phyloP scores from a whole-genome alignment of 202 grass and related monocot species.

The Cymbopogon flexuosus region DNA sequence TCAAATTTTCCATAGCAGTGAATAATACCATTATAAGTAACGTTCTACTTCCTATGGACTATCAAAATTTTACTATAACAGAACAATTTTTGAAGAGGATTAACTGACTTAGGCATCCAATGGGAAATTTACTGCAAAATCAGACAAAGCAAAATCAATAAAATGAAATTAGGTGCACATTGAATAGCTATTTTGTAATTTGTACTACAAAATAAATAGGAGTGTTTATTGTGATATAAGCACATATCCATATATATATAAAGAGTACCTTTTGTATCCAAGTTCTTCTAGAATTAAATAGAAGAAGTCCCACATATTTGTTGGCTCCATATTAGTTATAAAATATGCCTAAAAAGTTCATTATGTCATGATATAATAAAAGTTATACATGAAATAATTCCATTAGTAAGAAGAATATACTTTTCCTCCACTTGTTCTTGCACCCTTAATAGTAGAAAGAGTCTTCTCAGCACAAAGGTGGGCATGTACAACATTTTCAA shows the following conservation, averaged over 20 bases:
- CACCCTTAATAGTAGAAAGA: slow-evolving; percentile 37
- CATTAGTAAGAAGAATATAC: slow-evolving; percentile 12
- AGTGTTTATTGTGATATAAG: not conserved
- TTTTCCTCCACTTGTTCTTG: slow-evolving; percentile 49
- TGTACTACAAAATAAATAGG: too few relatives aligned
- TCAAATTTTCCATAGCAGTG: too few relatives aligned
- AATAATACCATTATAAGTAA: too few relatives aligned
- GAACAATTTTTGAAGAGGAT: too few relatives aligned
- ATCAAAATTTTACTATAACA: too few relatives aligned
- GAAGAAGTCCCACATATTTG: slow-evolving; percentile 23
- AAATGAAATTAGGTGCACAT: too few relatives aligned
- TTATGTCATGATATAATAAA: not conserved
- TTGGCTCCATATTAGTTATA: slow-evolving; percentile 71
- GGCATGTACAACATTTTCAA: slow-evolving; percentile 72
- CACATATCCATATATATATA: not conserved
- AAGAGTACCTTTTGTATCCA: slow-evolving; percentile 57
- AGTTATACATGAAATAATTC: not conserved
- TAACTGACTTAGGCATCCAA: too few relatives aligned
- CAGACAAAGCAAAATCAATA: not conserved
- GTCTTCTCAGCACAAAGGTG: slow-evolving; percentile 72
- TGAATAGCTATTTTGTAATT: too few relatives aligned
- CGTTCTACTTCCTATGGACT: too few relatives aligned
- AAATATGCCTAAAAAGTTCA: slow-evolving; percentile 50
- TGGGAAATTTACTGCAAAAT: too few relatives aligned
- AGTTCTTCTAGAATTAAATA: slow-evolving; percentile 48